Conservation (phyloP, 257 asterid genomes). For the Paulownia fortunei region DNA sequence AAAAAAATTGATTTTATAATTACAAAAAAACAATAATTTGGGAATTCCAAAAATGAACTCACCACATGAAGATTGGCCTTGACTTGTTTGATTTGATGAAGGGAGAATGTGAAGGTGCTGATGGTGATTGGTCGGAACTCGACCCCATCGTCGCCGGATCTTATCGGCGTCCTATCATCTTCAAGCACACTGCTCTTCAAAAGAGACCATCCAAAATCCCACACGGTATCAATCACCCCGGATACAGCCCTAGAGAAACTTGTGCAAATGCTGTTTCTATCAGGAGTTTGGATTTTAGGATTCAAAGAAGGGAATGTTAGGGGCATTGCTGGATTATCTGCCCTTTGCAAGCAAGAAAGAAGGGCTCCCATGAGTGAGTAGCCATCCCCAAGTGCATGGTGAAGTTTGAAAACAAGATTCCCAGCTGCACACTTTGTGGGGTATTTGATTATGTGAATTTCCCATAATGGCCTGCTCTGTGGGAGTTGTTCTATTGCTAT, state of each 20-base stretch:
- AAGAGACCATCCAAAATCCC: conserved; percentile 69
- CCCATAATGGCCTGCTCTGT: conserved; percentile 65
- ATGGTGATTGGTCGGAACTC: conserved; percentile 57
- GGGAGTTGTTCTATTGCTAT: conserved; percentile 49
- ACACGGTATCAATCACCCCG: conserved; percentile 36
- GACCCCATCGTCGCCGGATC: conserved; percentile 69
- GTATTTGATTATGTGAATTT: conserved; percentile 67
- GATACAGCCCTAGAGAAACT: conserved; percentile 16
- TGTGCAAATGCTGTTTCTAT: not conserved
- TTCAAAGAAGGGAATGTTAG: conserved; percentile 53
- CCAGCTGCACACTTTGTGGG: conserved; percentile 59
- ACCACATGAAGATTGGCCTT: conserved; percentile 60
- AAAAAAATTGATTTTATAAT: not conserved
- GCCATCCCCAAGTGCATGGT: conserved; percentile 82
- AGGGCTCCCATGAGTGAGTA: conserved; percentile 82
- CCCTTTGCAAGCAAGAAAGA: conserved; percentile 68
- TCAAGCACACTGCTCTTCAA: conserved; percentile 56
- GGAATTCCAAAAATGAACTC: not conserved
- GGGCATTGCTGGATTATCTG: conserved; percentile 60
- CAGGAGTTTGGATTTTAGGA: not conserved
- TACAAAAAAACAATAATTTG: not conserved
- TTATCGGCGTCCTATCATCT: conserved; percentile 59
- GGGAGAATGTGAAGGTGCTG: conserved; percentile 49
- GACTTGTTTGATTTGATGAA: conserved; percentile 62
- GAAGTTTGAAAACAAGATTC: conserved; percentile 56